These are phyloP conservation scores for Nicotiana noctiflora DNA, from an alignment of 257 asterid genomes.

Conservation along the genomic window DNA sequence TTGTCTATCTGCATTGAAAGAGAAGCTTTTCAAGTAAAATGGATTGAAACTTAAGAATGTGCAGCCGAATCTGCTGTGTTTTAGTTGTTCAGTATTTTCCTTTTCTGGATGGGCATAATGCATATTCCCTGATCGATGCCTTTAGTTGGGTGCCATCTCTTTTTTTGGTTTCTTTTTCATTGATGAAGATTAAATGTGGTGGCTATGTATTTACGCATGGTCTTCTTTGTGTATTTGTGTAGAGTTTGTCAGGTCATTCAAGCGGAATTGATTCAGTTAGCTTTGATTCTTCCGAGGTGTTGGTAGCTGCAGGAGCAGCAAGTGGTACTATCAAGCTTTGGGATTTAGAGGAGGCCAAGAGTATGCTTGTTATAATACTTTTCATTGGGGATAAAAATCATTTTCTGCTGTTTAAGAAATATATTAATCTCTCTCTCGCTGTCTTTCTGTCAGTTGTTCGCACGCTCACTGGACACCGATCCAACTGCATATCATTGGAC, in stretches of 20 bases:
- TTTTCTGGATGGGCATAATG: background rate
- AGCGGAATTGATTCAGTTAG: constrained; percentile 98
- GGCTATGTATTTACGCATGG: background rate
- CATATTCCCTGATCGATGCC: background rate
- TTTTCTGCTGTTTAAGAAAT: background rate
- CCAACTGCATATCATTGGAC: constrained; percentile 96
- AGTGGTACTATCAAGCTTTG: constrained; percentile 98
- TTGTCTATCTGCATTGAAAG: background rate
- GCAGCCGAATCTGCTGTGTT: background rate
- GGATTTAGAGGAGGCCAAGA: constrained; percentile 99
- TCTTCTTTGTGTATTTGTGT: constrained; percentile 28
- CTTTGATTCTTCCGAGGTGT: constrained; percentile 92
- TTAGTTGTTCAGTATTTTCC: background rate
- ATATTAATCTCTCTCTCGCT: background rate
- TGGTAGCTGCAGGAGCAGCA: constrained; percentile 99
- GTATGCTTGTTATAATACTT: constrained; percentile 38
- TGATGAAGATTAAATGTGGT: background rate
- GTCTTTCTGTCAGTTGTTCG: constrained; percentile 52
- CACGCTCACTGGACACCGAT: constrained; percentile 95
- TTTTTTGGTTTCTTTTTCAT: background rate
- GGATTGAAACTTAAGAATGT: background rate
- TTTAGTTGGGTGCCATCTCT: background rate
- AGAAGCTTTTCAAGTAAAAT: background rate
- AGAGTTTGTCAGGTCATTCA: constrained; percentile 98
- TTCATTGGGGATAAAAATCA: background rate